A percentile compares a stretch with the other conserved stretches of the same genome.
Evolutionary conservation across 106 monocot genomes (phyloP).

Genomic region (Narthecium ossifragum): DNA sequence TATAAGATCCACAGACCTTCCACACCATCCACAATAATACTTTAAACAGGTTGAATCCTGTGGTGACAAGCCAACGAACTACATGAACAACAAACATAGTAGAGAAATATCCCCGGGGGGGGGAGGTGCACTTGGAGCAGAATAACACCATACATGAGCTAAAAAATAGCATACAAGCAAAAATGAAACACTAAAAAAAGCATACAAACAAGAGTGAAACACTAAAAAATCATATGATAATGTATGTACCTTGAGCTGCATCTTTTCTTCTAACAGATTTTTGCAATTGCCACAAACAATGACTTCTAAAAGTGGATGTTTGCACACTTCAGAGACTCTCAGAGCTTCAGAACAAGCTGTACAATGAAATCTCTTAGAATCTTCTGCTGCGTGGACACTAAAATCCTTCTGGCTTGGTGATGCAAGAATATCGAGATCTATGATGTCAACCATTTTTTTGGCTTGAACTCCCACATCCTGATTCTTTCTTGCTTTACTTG

Average conservation of each 20-base stretch:
- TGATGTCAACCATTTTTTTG: constrained; percentile 42
- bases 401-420: constrained; percentile 24
- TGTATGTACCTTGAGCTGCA: constrained; percentile 44
- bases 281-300: constrained; percentile 71
- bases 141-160: constrained; percentile 58
- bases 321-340: constrained; percentile 41
- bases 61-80: not conserved
- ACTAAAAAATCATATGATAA: not conserved
- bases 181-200: too few relatives aligned
- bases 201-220: not conserved
- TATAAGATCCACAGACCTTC: constrained; percentile 39
- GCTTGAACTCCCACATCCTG: constrained; percentile 11
- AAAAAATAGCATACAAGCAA: too few relatives aligned
- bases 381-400: not conserved
- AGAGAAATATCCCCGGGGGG: too few relatives aligned
- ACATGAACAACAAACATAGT: too few relatives aligned
- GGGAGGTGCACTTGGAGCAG: constrained; percentile 62
- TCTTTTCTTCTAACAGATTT: constrained; percentile 44
- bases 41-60: constrained; percentile 32
- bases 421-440: constrained; percentile 66
- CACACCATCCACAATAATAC: constrained; percentile 80
- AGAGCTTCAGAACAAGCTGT: constrained; percentile 58
- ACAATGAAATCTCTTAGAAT: constrained; percentile 34
- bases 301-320: constrained; percentile 75
- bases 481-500: constrained; percentile 4